Conservation (phyloP, 1,139 yeast species). For the Blastobotrys apis region DNA sequence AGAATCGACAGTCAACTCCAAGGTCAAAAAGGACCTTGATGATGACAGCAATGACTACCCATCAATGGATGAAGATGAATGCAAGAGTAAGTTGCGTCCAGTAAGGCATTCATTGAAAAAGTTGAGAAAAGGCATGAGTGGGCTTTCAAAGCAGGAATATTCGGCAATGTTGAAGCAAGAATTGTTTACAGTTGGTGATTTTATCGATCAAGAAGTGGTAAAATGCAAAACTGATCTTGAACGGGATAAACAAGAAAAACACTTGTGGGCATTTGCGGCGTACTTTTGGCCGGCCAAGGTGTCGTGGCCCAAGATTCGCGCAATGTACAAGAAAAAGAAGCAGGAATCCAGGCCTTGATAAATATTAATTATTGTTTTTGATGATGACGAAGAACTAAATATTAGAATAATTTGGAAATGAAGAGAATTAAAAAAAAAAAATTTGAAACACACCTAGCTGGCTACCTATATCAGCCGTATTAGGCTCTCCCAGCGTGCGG, state of each 20-base stretch:
- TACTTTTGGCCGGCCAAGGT: conserved; percentile 93
- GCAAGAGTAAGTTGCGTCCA: conserved; percentile 63
- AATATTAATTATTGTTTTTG: too few relatives aligned
- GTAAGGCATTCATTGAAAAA: conserved; percentile 70
- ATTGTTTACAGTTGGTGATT: conserved; percentile 73
- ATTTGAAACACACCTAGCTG: background rate
- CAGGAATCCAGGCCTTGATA: too few relatives aligned
- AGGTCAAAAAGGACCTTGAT: conserved; percentile 26
- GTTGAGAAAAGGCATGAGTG: conserved; percentile 74
- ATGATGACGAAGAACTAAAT: too few relatives aligned
- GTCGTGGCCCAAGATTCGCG: conserved; percentile 64
- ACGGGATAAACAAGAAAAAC: conserved; percentile 43
- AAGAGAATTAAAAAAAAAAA: conserved; percentile 3
- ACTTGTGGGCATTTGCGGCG: conserved; percentile 88
- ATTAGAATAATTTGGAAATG: too few relatives aligned
- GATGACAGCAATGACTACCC: conserved; percentile 60
- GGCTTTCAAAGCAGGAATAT: conserved; percentile 83
- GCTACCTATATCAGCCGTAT: background rate
- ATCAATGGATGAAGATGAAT: conserved; percentile 73
- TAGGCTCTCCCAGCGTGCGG: too few relatives aligned
- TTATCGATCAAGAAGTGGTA: conserved; percentile 44
- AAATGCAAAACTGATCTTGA: conserved; percentile 10
- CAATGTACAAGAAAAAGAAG: conserved; percentile 68
- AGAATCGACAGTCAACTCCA: conserved; percentile 6
- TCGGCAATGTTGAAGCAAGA: conserved; percentile 70